Base-by-base conservation (phyloP, 306 rosid genomes). In the Begonia fuchsioides region DNA sequence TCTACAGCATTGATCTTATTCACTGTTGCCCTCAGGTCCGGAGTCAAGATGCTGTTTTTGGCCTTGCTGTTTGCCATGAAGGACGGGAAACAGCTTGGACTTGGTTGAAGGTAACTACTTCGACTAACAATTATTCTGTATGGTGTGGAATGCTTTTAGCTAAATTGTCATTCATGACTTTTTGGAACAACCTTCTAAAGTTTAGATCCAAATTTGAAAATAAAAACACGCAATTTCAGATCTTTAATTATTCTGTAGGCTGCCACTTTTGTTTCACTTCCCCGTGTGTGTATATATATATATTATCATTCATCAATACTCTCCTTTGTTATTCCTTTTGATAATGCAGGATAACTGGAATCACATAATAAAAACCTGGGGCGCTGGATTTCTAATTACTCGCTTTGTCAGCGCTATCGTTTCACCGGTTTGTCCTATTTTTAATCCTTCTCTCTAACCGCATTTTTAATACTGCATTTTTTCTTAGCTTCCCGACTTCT, bases 81-180 rank as follows among this genome's bases (percentile, higher is more conserved):
- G 96, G 93, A 54, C 83, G 93, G 52, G 95, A 87, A 41, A 63
- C 78, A 47, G 87, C 93, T 57, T 87, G 96, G 96, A 40, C 65
- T 8, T 83, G 94, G 96, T 61, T 87, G 58, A 75, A 87, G 96
- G 96, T 72, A 68, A 26, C 51, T 67, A 39, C 59, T 53, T 56
- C 46, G 56, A 15, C 49, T 32, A 26, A 2, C 10, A 0, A 10
- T 35, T 43, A 13, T 32, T 47, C 13, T 13, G 40, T 43, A 26
- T 12, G 46, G 46, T 43, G n/a, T 43, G 46, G 35, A 26, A 6
- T 26, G 35, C 7, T 26, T 26, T 26, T 26, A 26, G 7, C 35
- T 26, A 26, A 26, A 26, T 26, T 26, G 7, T 1, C 35, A 26
- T 26, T 26, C 35, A 26, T 26, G 35, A 26, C 35, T 2, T 26